Percentiles rank a stretch among this genome's conserved stretches.
Conservation (phyloP, 257 asterid genomes). For the Ilex aquifolium region DNA sequence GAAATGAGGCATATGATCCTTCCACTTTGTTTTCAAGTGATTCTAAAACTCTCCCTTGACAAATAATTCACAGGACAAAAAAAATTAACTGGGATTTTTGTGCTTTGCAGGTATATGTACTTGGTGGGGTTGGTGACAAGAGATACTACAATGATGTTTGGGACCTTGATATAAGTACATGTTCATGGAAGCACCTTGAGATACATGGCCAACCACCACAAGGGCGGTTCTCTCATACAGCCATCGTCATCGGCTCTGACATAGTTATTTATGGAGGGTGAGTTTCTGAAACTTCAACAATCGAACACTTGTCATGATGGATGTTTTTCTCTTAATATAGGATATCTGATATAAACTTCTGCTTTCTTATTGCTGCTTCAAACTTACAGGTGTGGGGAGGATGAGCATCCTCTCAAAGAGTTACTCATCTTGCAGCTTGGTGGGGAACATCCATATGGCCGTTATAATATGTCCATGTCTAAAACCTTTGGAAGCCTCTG, state of each 20-base stretch:
- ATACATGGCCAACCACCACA: constrained; percentile 44
- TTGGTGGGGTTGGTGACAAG: constrained; percentile 91
- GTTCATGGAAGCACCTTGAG: constrained; percentile 71
- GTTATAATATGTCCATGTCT: constrained; percentile 22
- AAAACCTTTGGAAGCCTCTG: constrained; percentile 23
- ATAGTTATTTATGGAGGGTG: constrained; percentile 91
- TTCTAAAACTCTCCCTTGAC: not conserved
- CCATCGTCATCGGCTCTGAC: constrained; percentile 49
- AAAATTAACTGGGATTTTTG: not conserved
- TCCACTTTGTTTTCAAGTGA: not conserved
- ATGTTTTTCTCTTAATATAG: too few species aligned
- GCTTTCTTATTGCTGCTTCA: not conserved
- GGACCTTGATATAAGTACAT: constrained; percentile 55
- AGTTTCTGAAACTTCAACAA: not conserved
- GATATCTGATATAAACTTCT: too few species aligned
- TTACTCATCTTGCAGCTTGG: constrained; percentile 59
- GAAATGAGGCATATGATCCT: too few species aligned
- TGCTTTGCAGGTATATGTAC: constrained; percentile 53
- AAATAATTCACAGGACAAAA: not conserved
- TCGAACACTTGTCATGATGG: too few species aligned
- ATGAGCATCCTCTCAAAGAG: constrained; percentile 83
- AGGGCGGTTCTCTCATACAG: constrained; percentile 90
- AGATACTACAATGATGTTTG: constrained; percentile 75
- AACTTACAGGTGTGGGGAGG: constrained; percentile 83
- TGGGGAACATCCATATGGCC: constrained; percentile 20